Evolutionary conservation across 192 early-diverging fungal genomes (phyloP).

Genomic region (Coemansia guatemalensis): DNA sequence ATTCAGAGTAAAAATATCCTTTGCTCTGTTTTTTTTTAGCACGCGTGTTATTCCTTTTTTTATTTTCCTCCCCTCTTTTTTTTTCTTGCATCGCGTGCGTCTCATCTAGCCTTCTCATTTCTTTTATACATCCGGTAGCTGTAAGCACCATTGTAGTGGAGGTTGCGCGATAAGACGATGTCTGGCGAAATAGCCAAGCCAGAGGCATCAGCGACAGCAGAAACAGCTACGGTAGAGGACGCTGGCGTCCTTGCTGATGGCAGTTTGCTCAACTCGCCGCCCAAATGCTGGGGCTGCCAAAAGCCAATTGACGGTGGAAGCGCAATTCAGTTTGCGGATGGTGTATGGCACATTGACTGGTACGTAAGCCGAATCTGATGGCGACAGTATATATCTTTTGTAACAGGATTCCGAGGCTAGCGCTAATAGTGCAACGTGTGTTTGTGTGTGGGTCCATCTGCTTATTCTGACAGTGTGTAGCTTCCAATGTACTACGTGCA

Average conservation of each 20-base stretch:
- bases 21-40: background rate
- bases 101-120: background rate
- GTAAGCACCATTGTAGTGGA: background rate
- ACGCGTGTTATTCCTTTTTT: background rate
- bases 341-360: constrained; percentile 81
- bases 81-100: background rate
- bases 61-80: background rate
- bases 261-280: constrained; percentile 29
- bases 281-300: constrained; percentile 68
- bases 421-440: background rate
- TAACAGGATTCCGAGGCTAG: background rate
- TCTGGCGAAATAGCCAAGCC: constrained; percentile 16
- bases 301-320: constrained; percentile 70
- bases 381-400: background rate
- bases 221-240: constrained; percentile 5
- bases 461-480: constrained; percentile 22
- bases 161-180: background rate
- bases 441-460: background rate
- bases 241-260: constrained; percentile 21
- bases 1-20: too few relatives aligned
- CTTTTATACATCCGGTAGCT: background rate
- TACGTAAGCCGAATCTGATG: constrained; percentile 36
- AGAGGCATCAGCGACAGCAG: background rate
- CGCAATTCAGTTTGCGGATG: constrained; percentile 78
- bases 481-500: constrained; percentile 77